Percentiles rank a stretch among this genome's conserved stretches.
phyloP scores from a whole-genome alignment of 352 stramenopile species.

The Pythium phragmitis region DNA sequence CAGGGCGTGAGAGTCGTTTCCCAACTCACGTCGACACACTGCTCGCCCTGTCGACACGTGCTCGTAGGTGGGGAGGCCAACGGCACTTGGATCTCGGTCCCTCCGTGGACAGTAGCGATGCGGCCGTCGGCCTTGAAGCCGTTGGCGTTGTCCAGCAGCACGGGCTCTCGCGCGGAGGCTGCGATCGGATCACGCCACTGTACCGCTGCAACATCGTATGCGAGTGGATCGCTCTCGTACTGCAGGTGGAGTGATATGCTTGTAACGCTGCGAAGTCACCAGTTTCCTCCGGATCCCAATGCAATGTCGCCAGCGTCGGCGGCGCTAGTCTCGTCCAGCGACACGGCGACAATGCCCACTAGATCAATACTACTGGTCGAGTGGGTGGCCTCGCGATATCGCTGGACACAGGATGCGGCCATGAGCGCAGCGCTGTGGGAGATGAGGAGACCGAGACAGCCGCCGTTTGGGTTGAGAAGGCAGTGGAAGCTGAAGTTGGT shows the following conservation, averaged over 20 bases:
- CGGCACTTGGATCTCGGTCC: background rate
- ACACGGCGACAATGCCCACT: constrained; percentile 1
- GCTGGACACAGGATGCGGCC: constrained; percentile 16
- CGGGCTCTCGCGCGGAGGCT: background rate
- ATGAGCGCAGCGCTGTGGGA: constrained; percentile 16
- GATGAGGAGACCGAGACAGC: constrained; percentile 23
- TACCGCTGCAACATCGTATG: constrained; percentile 19
- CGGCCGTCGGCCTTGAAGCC: background rate
- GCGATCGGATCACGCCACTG: constrained; percentile 15
- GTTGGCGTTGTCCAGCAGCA: constrained; percentile 4
- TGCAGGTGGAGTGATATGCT: constrained; percentile 12
- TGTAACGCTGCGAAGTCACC: constrained; percentile 1
- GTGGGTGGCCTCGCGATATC: background rate
- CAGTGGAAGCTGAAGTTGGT: background rate
- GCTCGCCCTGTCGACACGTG: background rate
- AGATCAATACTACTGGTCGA: too few species aligned
- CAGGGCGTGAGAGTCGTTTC: background rate
- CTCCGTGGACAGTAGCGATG: background rate
- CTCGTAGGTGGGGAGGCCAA: background rate
- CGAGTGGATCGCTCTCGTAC: background rate
- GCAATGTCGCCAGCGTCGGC: constrained; percentile 14
- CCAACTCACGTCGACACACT: constrained; percentile 15
- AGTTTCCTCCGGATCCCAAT: background rate
- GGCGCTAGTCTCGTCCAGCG: background rate
- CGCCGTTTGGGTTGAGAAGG: background rate